These are phyloP conservation scores for Trypethelium eluteriae DNA, from an alignment of 495 filamentous ascomycete genomes.

Conservation along the genomic window DNA sequence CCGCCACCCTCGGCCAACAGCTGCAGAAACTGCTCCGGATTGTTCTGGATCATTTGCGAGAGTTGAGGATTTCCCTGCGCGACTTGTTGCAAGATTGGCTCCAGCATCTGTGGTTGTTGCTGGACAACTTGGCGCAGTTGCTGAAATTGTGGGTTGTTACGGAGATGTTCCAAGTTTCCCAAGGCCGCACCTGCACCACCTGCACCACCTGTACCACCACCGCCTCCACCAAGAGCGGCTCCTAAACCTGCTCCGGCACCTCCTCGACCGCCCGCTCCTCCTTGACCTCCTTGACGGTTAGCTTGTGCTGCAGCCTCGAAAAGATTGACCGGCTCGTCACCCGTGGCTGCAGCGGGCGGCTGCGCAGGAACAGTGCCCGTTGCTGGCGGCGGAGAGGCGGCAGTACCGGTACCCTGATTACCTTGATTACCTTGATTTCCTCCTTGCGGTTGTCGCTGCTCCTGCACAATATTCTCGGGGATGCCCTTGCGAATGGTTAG, in stretches of 20 bases:
- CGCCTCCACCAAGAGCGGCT: constrained; percentile 17
- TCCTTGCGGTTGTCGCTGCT: constrained; percentile 47
- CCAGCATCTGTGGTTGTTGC: constrained; percentile 94
- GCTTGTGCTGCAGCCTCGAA: constrained; percentile 88
- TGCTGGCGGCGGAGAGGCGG: constrained; percentile 26
- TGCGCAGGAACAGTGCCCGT: constrained; percentile 31
- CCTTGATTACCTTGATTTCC: constrained; percentile 18
- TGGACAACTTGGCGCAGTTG: constrained; percentile 95
- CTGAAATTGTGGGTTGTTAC: constrained; percentile 93
- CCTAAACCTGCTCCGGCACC: constrained; percentile 33
- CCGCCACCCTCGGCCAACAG: constrained; percentile 73
- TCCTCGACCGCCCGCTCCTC: constrained; percentile 46
- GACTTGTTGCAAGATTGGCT: constrained; percentile 93
- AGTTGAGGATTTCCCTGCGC: constrained; percentile 93
- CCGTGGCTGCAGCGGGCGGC: constrained; percentile 36
- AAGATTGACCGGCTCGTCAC: constrained; percentile 74
- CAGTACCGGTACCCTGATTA: constrained; percentile 22
- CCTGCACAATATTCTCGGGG: constrained; percentile 69
- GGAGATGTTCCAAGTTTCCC: constrained; percentile 84
- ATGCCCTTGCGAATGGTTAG: constrained; percentile 58
- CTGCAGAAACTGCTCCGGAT: constrained; percentile 87
- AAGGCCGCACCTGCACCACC: constrained; percentile 50
- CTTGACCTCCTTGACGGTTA: constrained; percentile 48
- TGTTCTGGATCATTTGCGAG: constrained; percentile 76
- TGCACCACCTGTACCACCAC: constrained; percentile 33